These are phyloP conservation scores for Lablab purpureus DNA, from an alignment of 306 rosid genomes.

Conservation along the genomic window DNA sequence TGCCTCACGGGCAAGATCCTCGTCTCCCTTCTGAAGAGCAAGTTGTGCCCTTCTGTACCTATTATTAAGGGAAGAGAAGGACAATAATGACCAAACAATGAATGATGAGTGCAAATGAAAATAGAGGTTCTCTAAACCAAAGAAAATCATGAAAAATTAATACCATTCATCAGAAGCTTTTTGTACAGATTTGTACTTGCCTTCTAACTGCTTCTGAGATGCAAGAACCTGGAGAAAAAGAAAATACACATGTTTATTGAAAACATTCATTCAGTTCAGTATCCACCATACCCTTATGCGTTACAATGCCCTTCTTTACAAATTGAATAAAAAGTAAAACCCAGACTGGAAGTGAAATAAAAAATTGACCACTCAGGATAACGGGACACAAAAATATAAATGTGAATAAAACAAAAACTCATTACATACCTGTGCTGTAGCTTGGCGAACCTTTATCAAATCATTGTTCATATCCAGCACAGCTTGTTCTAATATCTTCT, in stretches of 20 bases:
- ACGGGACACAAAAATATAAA: neutral
- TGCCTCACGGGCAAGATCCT: constrained; percentile 82
- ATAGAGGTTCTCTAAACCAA: neutral
- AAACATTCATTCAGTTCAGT: neutral
- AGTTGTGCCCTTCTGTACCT: constrained; percentile 80
- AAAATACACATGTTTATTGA: constrained; percentile 9
- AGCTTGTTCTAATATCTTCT: constrained; percentile 79
- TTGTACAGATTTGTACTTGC: constrained; percentile 68
- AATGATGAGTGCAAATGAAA: neutral
- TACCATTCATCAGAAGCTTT: constrained; percentile 89
- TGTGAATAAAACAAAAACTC: neutral
- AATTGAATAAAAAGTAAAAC: neutral
- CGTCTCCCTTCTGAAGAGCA: constrained; percentile 77
- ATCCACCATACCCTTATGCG: neutral
- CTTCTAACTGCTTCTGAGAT: constrained; percentile 74
- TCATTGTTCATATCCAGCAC: constrained; percentile 81
- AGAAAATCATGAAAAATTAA: neutral
- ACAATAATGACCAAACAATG: neutral
- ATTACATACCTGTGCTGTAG: constrained; percentile 70
- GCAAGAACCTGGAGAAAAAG: constrained; percentile 67
- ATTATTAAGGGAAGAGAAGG: constrained; percentile 18
- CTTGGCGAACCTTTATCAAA: constrained; percentile 81
- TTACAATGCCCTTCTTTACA: neutral
- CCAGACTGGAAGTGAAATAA: constrained; percentile 7
- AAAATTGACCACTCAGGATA: neutral